These are phyloP conservation scores for Daedaleopsis nitida DNA, from an alignment of 768 basidiomycete species.

Conservation along the genomic window DNA sequence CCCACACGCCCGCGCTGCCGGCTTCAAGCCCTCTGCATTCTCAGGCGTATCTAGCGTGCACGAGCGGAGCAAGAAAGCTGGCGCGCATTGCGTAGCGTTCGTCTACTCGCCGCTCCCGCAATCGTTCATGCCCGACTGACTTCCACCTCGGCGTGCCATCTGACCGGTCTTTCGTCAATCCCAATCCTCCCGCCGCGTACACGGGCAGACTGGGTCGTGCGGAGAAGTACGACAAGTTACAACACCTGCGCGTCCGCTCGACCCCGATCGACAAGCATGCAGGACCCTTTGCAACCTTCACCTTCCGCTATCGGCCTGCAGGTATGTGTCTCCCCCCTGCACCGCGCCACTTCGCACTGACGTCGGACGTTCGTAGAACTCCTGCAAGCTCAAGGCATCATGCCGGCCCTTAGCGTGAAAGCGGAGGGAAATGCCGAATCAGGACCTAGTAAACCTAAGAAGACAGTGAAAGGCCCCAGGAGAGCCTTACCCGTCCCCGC, in stretches of 20 bases:
- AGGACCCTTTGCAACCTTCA: constrained; percentile 9
- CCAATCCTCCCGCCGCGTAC: background rate
- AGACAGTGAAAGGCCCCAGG: background rate
- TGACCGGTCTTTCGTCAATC: too few species aligned
- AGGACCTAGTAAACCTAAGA: background rate
- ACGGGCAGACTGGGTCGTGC: background rate
- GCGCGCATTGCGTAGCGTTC: constrained; percentile 16
- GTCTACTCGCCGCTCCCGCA: background rate
- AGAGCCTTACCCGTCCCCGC: background rate
- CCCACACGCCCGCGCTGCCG: background rate
- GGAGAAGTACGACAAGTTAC: background rate
- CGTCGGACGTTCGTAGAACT: background rate
- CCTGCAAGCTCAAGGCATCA: constrained; percentile 16
- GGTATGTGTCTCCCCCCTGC: background rate
- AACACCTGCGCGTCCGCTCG: background rate
- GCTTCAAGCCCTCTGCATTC: background rate
- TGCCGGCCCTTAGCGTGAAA: background rate
- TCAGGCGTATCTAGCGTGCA: constrained; percentile 2
- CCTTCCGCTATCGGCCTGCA: constrained; percentile 16
- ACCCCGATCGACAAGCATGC: constrained; percentile 2
- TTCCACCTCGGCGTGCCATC: background rate
- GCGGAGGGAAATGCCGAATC: background rate
- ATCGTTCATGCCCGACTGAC: background rate
- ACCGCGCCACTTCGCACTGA: background rate
- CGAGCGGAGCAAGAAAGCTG: constrained; percentile 16